Base-by-base conservation (phyloP, 2,329 filamentous ascomycete genomes). In the Trichoderma lentiforme region DNA sequence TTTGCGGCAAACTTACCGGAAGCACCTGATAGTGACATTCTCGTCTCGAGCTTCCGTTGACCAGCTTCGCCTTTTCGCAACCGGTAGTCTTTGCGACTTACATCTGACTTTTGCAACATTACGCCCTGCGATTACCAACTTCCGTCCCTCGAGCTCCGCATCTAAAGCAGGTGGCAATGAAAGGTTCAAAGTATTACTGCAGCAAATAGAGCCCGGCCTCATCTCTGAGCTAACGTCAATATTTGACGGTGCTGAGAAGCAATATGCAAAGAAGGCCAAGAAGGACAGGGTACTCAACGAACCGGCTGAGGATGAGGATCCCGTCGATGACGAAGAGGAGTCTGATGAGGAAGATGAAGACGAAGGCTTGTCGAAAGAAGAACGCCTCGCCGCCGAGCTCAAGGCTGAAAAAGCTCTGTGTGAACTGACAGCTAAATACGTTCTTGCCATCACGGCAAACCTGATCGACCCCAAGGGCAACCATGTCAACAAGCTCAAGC, bases 371-470 rank as follows among this genome's bases (percentile, higher is more conserved):
- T 84, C 88, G 34, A 85, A 86, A 68, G 85, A 87, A 77, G 85
- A 92, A 77, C 87, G 89, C 71, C 84, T 89, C 75, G 87, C 90
- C 62, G 87, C 88, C 51, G 89, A 90, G 71, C 86, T 98, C 39
- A 86, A 95, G 72, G 90, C 94, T 0, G 96, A 98, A 81, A 92
- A 95, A 79, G 89, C 91, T 24, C 87, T 98, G 1, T 98, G 95
- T 81, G 92, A 95, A 76, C 85, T 98, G 30, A 91, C 95, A 0
- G 92, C 90, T 74, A 97, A 96, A 79, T 89, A 97, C 57, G 92
- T 98, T 47, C 88, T 97, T 56, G 92, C 91, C 14, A 90, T 97
- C 26, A 85, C 92, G 11, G 93, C 91, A 24, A 90, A 90, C 68
- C 89, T 94, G 53, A 85, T 98, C 65, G 94, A 97, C 78, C 83